phyloP scores from a whole-genome alignment of 495 filamentous ascomycete genomes.

The Penicillium manginii region DNA sequence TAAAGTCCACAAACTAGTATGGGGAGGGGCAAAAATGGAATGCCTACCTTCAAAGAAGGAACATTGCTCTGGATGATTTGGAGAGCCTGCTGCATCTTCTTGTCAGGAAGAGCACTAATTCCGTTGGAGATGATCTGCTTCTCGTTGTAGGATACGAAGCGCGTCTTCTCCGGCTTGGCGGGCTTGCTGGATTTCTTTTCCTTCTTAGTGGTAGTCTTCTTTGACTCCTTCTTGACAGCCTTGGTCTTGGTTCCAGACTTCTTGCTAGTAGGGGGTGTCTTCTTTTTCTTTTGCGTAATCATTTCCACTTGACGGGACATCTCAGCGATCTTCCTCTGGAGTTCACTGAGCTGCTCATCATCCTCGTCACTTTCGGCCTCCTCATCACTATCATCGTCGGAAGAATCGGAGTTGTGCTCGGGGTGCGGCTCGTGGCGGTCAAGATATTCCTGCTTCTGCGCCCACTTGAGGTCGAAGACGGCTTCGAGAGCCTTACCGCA shows the following conservation, averaged over 20 bases:
- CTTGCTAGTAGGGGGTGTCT: slow-evolving; percentile 62
- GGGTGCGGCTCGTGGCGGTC: slow-evolving; percentile 69
- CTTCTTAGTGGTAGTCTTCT: slow-evolving; percentile 53
- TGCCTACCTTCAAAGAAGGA: slow-evolving; percentile 66
- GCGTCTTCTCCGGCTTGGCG: slow-evolving; percentile 52
- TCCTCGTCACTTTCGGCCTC: slow-evolving; percentile 66
- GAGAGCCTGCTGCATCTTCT: slow-evolving; percentile 77
- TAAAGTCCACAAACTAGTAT: not conserved
- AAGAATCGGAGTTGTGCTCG: slow-evolving; percentile 57
- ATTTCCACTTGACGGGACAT: slow-evolving; percentile 59
- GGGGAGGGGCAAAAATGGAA: not conserved
- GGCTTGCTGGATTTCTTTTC: slow-evolving; percentile 58
- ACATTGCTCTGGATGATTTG: slow-evolving; percentile 89
- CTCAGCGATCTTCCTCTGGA: slow-evolving; percentile 68
- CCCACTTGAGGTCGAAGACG: slow-evolving; percentile 74
- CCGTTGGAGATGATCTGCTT: slow-evolving; percentile 85
- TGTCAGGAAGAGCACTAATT: slow-evolving; percentile 73
- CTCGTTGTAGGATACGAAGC: slow-evolving; percentile 69
- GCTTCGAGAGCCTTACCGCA: slow-evolving; percentile 72
- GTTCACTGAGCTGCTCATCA: slow-evolving; percentile 65
- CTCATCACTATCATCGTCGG: slow-evolving; percentile 67
- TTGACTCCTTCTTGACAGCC: slow-evolving; percentile 56
- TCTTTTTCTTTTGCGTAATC: slow-evolving; percentile 63
- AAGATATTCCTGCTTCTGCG: slow-evolving; percentile 74
- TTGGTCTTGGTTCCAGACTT: slow-evolving; percentile 51